Percentiles rank a stretch among this genome's conserved stretches.
These are phyloP conservation scores for Setaria italica DNA, from an alignment of 202 grass and related monocot species.

Conservation along the genomic window DNA sequence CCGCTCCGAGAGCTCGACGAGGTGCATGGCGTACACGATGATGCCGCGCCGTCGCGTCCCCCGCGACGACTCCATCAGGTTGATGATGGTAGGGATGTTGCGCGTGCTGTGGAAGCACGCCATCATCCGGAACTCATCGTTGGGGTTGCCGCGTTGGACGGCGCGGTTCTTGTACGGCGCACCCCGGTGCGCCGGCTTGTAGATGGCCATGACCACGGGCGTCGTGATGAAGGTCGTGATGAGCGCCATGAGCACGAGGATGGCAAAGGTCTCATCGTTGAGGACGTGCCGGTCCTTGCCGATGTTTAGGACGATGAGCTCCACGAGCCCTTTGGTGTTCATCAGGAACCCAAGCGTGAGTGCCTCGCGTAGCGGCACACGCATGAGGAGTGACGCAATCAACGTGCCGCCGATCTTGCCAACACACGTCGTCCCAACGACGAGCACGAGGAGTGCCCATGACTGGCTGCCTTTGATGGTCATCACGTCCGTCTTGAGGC, in stretches of 20 bases:
- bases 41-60: conserved; percentile 49
- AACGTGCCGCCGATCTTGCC: conserved; percentile 73
- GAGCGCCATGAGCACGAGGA: conserved; percentile 71
- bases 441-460: conserved; percentile 71
- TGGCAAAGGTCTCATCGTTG: conserved; percentile 69
- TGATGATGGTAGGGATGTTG: conserved; percentile 73
- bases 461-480: conserved; percentile 55
- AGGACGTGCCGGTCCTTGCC: conserved; percentile 65
- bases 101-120: conserved; percentile 73
- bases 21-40: conserved; percentile 69
- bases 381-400: conserved; percentile 36
- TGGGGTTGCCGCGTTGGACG: conserved; percentile 36
- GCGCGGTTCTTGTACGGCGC: conserved; percentile 60
- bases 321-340: conserved; percentile 72
- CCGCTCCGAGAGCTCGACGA: conserved; percentile 67
- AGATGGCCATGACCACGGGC: conserved; percentile 59
- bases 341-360: conserved; percentile 61
- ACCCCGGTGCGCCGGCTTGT: conserved; percentile 45
- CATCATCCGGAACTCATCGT: conserved; percentile 63
- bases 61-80: conserved; percentile 62
- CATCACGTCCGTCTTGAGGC: conserved; percentile 72
- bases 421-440: conserved; percentile 56
- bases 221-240: conserved; percentile 70
- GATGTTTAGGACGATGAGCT: conserved; percentile 63
- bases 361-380: conserved; percentile 46